A percentile compares a stretch with the other conserved stretches of the same genome.
Evolutionary conservation across 352 stramenopile genomes (phyloP).

Genomic region (Globisporangium paroecandrum): DNA sequence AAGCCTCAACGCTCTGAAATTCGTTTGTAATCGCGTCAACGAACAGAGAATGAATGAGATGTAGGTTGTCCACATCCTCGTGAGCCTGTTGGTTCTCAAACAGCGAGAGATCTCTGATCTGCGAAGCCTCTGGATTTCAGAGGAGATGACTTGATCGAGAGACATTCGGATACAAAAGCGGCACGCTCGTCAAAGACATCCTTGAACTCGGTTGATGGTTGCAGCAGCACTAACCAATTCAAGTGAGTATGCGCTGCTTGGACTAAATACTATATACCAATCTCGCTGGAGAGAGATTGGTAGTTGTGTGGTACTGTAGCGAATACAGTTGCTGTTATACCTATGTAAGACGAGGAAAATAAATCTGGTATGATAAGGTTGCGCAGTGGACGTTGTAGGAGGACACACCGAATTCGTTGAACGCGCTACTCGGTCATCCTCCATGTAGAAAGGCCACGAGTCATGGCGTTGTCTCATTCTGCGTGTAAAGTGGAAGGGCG

Average conservation of each 20-base stretch:
- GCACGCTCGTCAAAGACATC: background rate
- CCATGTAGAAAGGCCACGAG: too few relatives aligned
- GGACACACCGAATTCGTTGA: too few relatives aligned
- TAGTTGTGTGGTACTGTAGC: background rate
- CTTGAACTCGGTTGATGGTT: background rate
- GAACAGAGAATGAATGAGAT: background rate
- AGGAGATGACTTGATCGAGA: background rate
- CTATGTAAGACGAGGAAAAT: too few relatives aligned
- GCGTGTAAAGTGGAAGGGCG: too few relatives aligned
- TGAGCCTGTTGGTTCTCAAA: background rate
- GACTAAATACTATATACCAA: background rate
- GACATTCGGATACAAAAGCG: background rate
- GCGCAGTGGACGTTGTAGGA: too few relatives aligned
- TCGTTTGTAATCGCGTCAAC: background rate
- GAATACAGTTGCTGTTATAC: background rate
- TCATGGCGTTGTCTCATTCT: too few relatives aligned
- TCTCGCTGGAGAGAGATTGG: background rate
- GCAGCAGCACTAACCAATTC: background rate
- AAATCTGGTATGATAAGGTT: too few relatives aligned
- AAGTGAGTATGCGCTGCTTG: background rate
- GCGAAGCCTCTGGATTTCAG: too few relatives aligned
- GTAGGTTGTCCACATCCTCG: background rate
- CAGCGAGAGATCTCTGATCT: background rate
- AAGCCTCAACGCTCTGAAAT: background rate
- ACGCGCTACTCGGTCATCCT: too few relatives aligned